Percentiles rank a stretch among this genome's conserved stretches.
phyloP scores from a whole-genome alignment of 2,329 filamentous ascomycete species.

The Rutstroemia sydowiana region DNA sequence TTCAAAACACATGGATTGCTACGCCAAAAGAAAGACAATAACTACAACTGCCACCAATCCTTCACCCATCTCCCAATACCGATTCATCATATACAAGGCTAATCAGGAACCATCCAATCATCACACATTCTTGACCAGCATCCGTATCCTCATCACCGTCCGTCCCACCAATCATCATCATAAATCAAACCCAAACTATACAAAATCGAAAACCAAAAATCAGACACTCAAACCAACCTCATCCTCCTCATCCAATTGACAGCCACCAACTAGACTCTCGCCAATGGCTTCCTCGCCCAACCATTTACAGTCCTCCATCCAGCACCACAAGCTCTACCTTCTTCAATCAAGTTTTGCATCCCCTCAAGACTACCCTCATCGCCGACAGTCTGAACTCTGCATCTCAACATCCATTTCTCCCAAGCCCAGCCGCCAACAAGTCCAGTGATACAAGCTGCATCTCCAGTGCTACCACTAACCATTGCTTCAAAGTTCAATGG shows the following conservation, averaged over 20 bases:
- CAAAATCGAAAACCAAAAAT: not conserved
- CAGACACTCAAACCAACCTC: not conserved
- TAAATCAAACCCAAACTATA: not conserved
- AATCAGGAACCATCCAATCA: not conserved
- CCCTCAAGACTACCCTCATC: slow-evolving; percentile 54
- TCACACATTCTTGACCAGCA: not conserved
- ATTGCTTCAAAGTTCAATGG: slow-evolving; percentile 54
- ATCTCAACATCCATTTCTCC: slow-evolving; percentile 91
- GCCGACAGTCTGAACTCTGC: slow-evolving; percentile 79
- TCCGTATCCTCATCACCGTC: not conserved
- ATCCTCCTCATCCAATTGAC: not conserved
- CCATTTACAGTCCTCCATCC: slow-evolving; percentile 56
- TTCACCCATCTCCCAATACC: not conserved
- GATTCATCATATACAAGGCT: not conserved
- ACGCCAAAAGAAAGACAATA: slow-evolving; percentile 6
- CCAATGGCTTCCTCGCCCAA: slow-evolving; percentile 53
- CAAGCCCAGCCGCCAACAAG: slow-evolving; percentile 83
- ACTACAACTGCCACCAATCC: slow-evolving; percentile 4
- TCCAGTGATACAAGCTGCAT: slow-evolving; percentile 68
- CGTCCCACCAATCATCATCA: not conserved
- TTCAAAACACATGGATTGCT: slow-evolving; percentile 8
- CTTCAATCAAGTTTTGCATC: slow-evolving; percentile 54
- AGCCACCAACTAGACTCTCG: not conserved
- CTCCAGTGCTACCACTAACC: slow-evolving; percentile 60
- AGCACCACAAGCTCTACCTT: slow-evolving; percentile 51